Evolutionary conservation across 2,329 filamentous ascomycete species (phyloP).

Genomic region (Lizonia empirigonia): DNA sequence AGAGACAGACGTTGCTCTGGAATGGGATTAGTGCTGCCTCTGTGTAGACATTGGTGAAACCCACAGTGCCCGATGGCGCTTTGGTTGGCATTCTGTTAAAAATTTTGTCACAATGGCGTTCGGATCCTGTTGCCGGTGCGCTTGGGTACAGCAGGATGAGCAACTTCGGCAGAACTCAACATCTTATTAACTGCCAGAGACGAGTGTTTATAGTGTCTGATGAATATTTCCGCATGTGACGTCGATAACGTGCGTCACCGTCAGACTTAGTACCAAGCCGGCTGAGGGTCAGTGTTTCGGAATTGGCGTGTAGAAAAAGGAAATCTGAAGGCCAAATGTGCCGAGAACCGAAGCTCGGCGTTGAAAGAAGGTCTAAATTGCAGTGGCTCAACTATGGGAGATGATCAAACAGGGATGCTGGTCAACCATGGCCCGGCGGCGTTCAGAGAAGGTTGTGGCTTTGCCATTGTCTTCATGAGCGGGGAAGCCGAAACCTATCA

Average conservation of each 20-base stretch:
- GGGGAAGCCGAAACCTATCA: background rate
- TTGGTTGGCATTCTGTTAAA: background rate
- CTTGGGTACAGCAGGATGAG: background rate
- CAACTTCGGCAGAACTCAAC: background rate
- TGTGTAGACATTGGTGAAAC: no score
- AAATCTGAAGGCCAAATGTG: background rate
- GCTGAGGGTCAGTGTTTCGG: conserved; percentile 3
- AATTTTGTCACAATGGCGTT: background rate
- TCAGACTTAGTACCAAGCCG: conserved; percentile 4
- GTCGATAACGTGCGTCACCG: no score
- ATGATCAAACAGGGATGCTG: background rate
- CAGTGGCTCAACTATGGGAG: background rate
- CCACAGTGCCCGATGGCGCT: no score
- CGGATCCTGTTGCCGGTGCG: background rate
- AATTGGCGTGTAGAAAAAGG: background rate
- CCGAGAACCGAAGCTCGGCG: conserved; percentile 2
- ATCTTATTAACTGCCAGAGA: background rate
- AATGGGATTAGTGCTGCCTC: background rate
- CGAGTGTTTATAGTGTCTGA: background rate
- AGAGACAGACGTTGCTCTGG: conserved; percentile 35
- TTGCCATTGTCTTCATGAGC: background rate
- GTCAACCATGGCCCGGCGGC: no score
- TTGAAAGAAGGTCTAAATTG: background rate
- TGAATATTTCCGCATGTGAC: conserved; percentile 9
- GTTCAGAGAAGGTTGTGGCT: no score